Evolutionary conservation across 2,329 filamentous ascomycete species (phyloP).

Genomic region (Capronia coronata): DNA sequence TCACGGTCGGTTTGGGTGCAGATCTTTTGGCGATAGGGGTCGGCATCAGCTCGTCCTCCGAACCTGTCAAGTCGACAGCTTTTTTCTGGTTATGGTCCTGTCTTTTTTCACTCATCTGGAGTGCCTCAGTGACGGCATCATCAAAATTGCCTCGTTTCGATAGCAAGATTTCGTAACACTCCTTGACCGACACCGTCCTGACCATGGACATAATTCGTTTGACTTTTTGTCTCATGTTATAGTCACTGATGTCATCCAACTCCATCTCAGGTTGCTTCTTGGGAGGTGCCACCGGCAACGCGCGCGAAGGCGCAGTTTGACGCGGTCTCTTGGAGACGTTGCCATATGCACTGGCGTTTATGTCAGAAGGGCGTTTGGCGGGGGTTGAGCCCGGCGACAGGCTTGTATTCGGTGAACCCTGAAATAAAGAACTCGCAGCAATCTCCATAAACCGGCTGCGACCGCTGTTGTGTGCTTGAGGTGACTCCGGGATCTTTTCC

Average conservation of each 20-base stretch:
- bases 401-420: constrained; percentile 30
- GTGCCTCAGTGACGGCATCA: constrained; percentile 48
- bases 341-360: constrained; percentile 39
- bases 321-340: constrained; percentile 37
- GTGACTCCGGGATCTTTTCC: constrained; percentile 37
- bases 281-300: constrained; percentile 35
- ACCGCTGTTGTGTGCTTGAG: constrained; percentile 30
- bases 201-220: constrained; percentile 47
- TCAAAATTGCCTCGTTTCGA: constrained; percentile 48
- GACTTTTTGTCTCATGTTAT: constrained; percentile 46
- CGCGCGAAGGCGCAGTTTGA: constrained; percentile 42
- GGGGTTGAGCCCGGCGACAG: constrained; percentile 14
- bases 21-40: constrained; percentile 29
- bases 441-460: constrained; percentile 40
- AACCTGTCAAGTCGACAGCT: constrained; percentile 32
- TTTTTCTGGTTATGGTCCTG: constrained; percentile 18
- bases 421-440: constrained; percentile 39
- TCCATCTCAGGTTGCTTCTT: constrained; percentile 32
- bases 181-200: constrained; percentile 41
- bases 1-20: constrained; percentile 32
- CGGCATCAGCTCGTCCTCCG: constrained; percentile 40
- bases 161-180: constrained; percentile 47
- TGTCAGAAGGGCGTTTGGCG: constrained; percentile 39
- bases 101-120: constrained; percentile 34
- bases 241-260: constrained; percentile 49